Evolutionary conservation across 768 basidiomycete species (phyloP), one percentile per base, ranked within the genome.

Genomic region (Tricholoma bakamatsutake): DNA sequence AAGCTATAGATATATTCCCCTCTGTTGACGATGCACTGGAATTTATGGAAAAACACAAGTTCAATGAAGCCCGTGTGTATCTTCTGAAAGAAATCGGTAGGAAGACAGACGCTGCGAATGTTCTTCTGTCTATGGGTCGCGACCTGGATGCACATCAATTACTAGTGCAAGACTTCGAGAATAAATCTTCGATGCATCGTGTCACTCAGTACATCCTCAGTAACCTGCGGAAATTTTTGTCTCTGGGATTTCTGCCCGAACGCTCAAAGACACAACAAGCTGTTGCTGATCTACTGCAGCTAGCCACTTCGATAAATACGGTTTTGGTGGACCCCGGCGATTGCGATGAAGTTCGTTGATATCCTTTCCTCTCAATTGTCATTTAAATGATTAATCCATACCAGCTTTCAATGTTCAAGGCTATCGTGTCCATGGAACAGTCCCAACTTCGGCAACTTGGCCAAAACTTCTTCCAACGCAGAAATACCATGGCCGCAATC

Each of bases 41-140:
- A 33, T 88, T 81, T 54, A 70, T 83, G 15, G 77, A 84, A 51
- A 74, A 80, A 3, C 74, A 75, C 42, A 77, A 76, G 31, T 66
- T 88, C 5, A 78, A 82, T 58, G 55, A 71, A 10, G 76, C 80
- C 5, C 79, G 71, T 5, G 76, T 78, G 0, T 62, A 66, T 0
- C 59, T 87, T 12, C 69, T 84, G 9, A 69, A 73, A 24, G 64
- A 67, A 3, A 68, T 75, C 10, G 76, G 73, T 11, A 71, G 72
- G 57, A 72, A 65, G 43, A 52, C 59, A 1, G 80, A 85, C 33
- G 84, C 84, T 0, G 83, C 82, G 1, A 71, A 79, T 17, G 61
- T 83, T 15, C 76, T 81, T 59, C 57, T 81, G 5, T 64, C 67
- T 0, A 78, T 82, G 59, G 81, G 80, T 12, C 73, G 77, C 1